These are phyloP conservation scores for Laetiporus sulphureus DNA, from an alignment of 1,284 basidiomycete genomes.

Conservation along the genomic window DNA sequence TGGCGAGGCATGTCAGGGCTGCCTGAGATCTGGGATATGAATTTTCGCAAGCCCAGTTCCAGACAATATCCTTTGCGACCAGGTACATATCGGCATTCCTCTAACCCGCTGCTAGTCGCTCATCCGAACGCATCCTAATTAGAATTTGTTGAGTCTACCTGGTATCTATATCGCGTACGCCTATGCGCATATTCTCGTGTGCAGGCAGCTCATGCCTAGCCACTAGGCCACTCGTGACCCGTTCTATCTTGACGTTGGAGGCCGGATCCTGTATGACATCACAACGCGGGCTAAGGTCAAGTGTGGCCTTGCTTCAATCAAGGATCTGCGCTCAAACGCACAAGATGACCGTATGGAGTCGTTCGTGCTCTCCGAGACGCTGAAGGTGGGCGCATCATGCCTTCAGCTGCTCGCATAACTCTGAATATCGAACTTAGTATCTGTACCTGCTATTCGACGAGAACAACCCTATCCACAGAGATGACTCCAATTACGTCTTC, in stretches of 20 bases:
- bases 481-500: slow-evolving; percentile 80
- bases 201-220: not conserved
- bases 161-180: slow-evolving; percentile 84
- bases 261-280: slow-evolving; percentile 72
- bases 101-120: not conserved
- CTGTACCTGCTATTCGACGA: slow-evolving; percentile 90
- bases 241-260: slow-evolving; percentile 85
- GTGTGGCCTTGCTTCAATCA: slow-evolving; percentile 81
- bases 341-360: slow-evolving; percentile 91
- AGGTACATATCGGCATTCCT: slow-evolving; percentile 31
- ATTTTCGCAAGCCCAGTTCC: slow-evolving; percentile 65
- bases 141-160: slow-evolving; percentile 92
- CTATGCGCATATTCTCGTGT: not conserved
- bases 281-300: slow-evolving; percentile 67
- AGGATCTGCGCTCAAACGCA: slow-evolving; percentile 74
- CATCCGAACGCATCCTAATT: too few species aligned
- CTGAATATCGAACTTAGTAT: slow-evolving; percentile 48
- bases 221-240: slow-evolving; percentile 84
- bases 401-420: not conserved
- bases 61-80: slow-evolving; percentile 82
- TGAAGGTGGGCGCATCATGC: slow-evolving; percentile 55
- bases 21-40: slow-evolving; percentile 87
- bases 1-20: slow-evolving; percentile 83
- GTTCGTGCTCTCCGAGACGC: slow-evolving; percentile 84
- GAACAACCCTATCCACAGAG: slow-evolving; percentile 63